A percentile compares a stretch with the other conserved stretches of the same genome.
Conservation (phyloP, 1,284 basidiomycete genomes). For the Boletus mariae region DNA sequence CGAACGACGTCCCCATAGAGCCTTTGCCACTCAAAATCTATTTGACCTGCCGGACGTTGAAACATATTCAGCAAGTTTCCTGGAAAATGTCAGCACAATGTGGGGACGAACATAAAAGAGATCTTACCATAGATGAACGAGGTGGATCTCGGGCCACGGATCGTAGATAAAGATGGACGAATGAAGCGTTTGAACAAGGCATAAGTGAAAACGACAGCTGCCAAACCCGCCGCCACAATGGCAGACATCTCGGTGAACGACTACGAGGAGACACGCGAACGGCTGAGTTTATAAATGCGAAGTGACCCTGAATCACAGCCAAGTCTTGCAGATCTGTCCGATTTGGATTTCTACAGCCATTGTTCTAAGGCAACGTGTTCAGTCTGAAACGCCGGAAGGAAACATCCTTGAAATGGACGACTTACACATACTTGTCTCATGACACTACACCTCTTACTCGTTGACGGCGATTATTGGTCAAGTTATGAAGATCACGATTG, state of each 20-base stretch:
- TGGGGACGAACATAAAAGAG: neutral
- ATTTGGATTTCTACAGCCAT: no score
- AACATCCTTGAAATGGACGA: no score
- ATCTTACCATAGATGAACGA: conserved; percentile 32
- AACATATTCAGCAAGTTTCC: conserved; percentile 28
- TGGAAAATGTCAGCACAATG: neutral
- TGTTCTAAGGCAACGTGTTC: no score
- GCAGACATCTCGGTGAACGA: neutral
- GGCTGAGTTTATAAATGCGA: neutral
- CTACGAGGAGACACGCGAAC: neutral
- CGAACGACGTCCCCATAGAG: conserved; percentile 31
- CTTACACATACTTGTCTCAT: no score
- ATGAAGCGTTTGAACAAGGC: conserved; percentile 9
- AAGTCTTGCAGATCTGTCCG: neutral
- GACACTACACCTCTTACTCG: no score
- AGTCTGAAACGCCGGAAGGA: no score
- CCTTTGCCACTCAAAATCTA: conserved; percentile 33
- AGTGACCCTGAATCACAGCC: neutral
- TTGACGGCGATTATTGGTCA: no score
- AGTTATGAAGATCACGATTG: no score
- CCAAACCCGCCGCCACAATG: conserved; percentile 4
- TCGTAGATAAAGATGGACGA: conserved; percentile 22
- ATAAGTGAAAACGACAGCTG: conserved; percentile 12
- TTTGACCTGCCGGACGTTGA: conserved; percentile 26
- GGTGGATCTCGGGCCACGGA: conserved; percentile 32